These are phyloP conservation scores for Candida ponderosae DNA, from an alignment of 805 yeast species.

Conservation along the genomic window DNA sequence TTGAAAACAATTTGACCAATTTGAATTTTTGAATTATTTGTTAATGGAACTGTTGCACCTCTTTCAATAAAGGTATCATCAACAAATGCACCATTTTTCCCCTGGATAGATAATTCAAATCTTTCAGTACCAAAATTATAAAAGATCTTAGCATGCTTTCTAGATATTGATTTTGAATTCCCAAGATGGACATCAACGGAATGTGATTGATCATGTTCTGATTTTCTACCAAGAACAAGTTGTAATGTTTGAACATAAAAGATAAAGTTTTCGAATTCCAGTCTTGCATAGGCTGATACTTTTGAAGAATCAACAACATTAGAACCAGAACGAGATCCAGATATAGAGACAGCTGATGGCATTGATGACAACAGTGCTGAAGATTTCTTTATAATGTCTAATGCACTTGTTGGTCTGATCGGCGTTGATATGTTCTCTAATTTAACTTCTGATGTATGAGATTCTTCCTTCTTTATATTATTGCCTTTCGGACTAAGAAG, in stretches of 20 bases:
- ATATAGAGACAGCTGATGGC: not conserved
- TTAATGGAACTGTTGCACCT: slow-evolving; percentile 84
- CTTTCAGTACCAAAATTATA: slow-evolving; percentile 95
- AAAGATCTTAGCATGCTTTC: slow-evolving; percentile 92
- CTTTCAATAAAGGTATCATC: slow-evolving; percentile 84
- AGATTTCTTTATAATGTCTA: not conserved
- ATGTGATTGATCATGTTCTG: slow-evolving; percentile 60
- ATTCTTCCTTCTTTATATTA: too few relatives aligned
- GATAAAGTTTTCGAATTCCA: slow-evolving; percentile 88
- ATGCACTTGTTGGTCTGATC: not conserved
- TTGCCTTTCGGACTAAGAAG: too few relatives aligned
- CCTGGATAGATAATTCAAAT: slow-evolving; percentile 85
- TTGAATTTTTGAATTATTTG: slow-evolving; percentile 78
- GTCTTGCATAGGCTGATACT: slow-evolving; percentile 50
- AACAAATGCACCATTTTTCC: slow-evolving; percentile 95
- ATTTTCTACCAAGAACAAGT: slow-evolving; percentile 85
- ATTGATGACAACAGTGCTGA: not conserved
- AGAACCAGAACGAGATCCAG: not conserved
- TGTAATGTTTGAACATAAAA: slow-evolving; percentile 96
- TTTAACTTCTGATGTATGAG: not conserved
- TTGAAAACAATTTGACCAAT: slow-evolving; percentile 88
- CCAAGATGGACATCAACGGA: slow-evolving; percentile 91
- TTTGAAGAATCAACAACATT: slow-evolving; percentile 19
- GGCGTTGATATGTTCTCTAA: too few relatives aligned
- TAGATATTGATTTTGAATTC: slow-evolving; percentile 83